A percentile compares a stretch with the other conserved stretches of the same genome.
phyloP scores from a whole-genome alignment of 805 yeast species.

The Candida patagonica region DNA sequence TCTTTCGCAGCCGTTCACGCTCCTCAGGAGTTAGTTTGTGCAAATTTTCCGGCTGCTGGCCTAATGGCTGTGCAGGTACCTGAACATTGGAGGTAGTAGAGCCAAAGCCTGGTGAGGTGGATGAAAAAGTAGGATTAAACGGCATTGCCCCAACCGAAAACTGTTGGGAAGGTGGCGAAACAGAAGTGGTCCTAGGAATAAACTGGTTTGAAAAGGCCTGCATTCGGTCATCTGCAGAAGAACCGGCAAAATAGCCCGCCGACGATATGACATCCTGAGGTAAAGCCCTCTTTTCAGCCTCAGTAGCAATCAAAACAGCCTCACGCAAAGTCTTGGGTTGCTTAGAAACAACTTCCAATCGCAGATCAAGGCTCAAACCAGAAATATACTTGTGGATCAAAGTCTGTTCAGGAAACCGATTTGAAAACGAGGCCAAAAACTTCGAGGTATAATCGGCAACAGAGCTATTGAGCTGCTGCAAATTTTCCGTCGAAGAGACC shows the following conservation, averaged over 20 bases:
- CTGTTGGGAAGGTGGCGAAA: no score
- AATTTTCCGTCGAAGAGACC: not conserved
- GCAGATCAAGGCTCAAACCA: constrained; percentile 2
- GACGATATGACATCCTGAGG: no score
- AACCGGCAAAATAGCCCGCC: no score
- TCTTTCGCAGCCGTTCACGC: constrained; percentile 1
- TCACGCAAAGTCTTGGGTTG: not conserved
- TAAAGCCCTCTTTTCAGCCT: constrained; percentile 1
- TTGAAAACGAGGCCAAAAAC: not conserved
- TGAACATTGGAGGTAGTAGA: no score
- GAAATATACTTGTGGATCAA: not conserved
- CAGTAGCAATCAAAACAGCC: not conserved
- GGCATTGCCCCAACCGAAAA: no score
- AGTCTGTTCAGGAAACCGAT: not conserved
- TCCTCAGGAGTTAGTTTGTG: constrained; percentile 5
- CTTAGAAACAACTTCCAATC: not conserved
- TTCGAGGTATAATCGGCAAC: not conserved
- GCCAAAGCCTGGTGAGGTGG: no score
- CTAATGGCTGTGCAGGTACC: no score
- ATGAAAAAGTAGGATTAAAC: no score
- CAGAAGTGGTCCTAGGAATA: no score
- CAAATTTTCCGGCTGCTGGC: no score
- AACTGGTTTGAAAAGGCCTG: no score
- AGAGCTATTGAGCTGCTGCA: constrained; percentile 1
- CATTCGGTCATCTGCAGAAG: no score